Base-by-base conservation (phyloP, 805 yeast genomes). In the Vanderwaltozyma verrucispora region DNA sequence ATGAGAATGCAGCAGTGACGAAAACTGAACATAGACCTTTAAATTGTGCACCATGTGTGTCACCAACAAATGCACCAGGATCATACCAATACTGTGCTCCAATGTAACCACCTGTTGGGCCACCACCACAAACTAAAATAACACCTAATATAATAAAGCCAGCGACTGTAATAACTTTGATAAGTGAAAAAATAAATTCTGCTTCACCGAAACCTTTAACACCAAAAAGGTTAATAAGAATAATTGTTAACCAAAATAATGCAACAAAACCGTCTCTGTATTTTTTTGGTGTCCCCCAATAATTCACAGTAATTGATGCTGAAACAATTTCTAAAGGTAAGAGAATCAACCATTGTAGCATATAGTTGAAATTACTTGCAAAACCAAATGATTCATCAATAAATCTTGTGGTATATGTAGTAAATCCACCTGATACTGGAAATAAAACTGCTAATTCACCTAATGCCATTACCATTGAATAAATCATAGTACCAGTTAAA, bases 21-120 rank as follows among this genome's bases (percentile, higher is more conserved):
- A 82, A 74, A n/a, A 77, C 83, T 0, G 81, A 65, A 51, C 80
- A 74, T 36, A 81, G 73, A 43, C 86, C 87, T 59, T 80, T 77
- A 56, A 79, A 55, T 38, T 49, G 41, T 14, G 42, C 39, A 18
- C 56, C 54, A 2, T 46, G 33, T 67, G 36, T 43, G 3, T 66
- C 73, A 40, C 67, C 62, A 14, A 72, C 72, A 53, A 77, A 75
- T 1, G 79, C 71, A 29, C 83, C 83, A 12, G 78, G 78, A 28
- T 69, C 40, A 26, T 73, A 60, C 72, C 73, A 73, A 52, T 68
- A 69, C 43, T 53, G 52, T 14, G 64, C 67, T 28, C 77, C 77
- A 35, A 65, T 54, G 43, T 64, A 63, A 29, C 64, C 68, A 29
- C 64, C 64, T 30, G 50, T 51, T 43, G 74, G 73, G 15, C 65